Evolutionary conservation across 1,284 basidiomycete genomes (phyloP).

Genomic region (Tylopilus sp.): DNA sequence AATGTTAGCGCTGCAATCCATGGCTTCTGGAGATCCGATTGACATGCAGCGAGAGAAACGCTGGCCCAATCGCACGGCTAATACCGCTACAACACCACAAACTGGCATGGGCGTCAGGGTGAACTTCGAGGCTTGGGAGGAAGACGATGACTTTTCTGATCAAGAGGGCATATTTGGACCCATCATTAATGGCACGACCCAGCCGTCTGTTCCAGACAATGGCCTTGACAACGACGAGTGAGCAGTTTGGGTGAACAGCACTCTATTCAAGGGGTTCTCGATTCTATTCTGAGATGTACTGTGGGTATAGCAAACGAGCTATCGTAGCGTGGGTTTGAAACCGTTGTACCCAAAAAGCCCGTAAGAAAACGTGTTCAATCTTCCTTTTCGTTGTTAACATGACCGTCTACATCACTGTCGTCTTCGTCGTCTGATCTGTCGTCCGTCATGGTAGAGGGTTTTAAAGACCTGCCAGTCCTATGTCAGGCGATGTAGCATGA

Average conservation of each 20-base stretch:
- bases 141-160: slow-evolving; percentile 58
- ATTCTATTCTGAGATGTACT: slow-evolving; percentile 10
- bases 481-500: neutral
- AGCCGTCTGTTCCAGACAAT: slow-evolving; percentile 2
- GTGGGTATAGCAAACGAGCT: slow-evolving; percentile 7
- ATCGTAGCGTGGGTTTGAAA: neutral
- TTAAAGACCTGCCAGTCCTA: slow-evolving; percentile 12
- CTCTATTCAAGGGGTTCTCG: neutral
- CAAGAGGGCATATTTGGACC: slow-evolving; percentile 48
- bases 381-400: slow-evolving; percentile 31
- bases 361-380: slow-evolving; percentile 23
- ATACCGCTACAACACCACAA: slow-evolving; percentile 18
- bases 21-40: slow-evolving; percentile 67
- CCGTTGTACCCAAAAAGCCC: slow-evolving; percentile 2
- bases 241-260: neutral
- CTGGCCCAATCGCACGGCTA: slow-evolving; percentile 60
- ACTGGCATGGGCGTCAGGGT: slow-evolving; percentile 47
- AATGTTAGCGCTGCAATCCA: slow-evolving; percentile 53
- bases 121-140: slow-evolving; percentile 54
- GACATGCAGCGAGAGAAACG: slow-evolving; percentile 69
- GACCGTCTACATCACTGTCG: slow-evolving; percentile 32
- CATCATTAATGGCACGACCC: slow-evolving; percentile 10
- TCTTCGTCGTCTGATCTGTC: slow-evolving; percentile 71
- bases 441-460: slow-evolving; percentile 33
- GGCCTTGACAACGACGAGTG: slow-evolving; percentile 5